These are phyloP conservation scores for Cutaneotrichosporon sp. DNA, from an alignment of 1,284 basidiomycete genomes.

Conservation along the genomic window DNA sequence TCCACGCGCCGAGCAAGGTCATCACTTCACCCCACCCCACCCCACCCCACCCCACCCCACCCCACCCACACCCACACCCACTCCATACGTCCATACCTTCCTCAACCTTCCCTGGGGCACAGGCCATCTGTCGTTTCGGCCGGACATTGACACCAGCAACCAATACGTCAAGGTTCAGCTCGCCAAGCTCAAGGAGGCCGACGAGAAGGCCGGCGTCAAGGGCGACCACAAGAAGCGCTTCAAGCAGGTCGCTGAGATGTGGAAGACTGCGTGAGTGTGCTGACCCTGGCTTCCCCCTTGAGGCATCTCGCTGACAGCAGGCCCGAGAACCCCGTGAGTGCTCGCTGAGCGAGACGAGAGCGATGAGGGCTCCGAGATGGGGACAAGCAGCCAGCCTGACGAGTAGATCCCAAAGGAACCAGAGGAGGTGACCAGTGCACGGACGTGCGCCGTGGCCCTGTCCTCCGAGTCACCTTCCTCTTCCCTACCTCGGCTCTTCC, in stretches of 20 bases:
- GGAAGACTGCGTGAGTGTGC: constrained; percentile 46
- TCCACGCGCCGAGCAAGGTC: neutral
- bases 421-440: too few relatives aligned
- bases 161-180: constrained; percentile 54
- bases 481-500: too few relatives aligned
- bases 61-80: too few relatives aligned
- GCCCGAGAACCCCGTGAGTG: constrained; percentile 52
- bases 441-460: too few relatives aligned
- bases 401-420: too few relatives aligned
- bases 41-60: too few relatives aligned
- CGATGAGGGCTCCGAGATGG: neutral
- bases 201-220: constrained; percentile 49
- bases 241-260: constrained; percentile 47
- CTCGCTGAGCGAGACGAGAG: neutral
- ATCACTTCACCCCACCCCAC: too few relatives aligned
- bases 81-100: too few relatives aligned
- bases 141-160: constrained; percentile 35
- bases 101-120: too few relatives aligned
- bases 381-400: neutral
- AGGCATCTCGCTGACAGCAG: constrained; percentile 21
- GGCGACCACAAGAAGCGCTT: constrained; percentile 51
- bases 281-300: neutral
- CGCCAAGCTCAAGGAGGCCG: constrained; percentile 52
- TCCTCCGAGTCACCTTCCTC: too few relatives aligned
- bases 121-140: too few relatives aligned